Base-by-base conservation (phyloP, 2,329 filamentous ascomycete species). In the Fusarium albosuccineum region DNA sequence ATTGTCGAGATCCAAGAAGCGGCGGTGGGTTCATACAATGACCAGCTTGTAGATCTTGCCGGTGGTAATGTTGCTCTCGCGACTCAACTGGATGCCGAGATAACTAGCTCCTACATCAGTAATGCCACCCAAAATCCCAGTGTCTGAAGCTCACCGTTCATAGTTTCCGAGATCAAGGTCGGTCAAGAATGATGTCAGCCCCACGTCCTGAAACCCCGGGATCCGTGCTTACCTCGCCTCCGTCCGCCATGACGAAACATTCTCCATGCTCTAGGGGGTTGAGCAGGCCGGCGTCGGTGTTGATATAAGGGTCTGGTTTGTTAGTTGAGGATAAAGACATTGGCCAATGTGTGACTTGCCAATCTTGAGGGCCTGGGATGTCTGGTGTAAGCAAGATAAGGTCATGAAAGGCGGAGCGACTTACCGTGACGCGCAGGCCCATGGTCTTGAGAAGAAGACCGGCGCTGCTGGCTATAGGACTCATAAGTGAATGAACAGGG, bases 41-140 rank as follows among this genome's bases (percentile, higher is more conserved):
- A 97, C 94, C 73, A 92, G 89, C 75, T 93, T 86, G 81, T 97
- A 98, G 71, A 98, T 93, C 83, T 98, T 97, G 76, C 96, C 96
- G 6, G 95, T 97, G 4, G 96, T 99, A 80, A 99, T 97, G 80
- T 98, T 98, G 83, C 95, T 93, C 72, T 97, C 94, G 64, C 90
- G 86, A 9, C 89, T 93, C 64, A 98, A 85, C 57, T 90, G 92
- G 68, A 95, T 90, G 74, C 91, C 90, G 56, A 97, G 89, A 77
- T 97, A 97, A 33, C 22, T 22, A 4, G 4, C 22, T 22, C 22
- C 22, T 22, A 22, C 22, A 22, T 79, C 76, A 36, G 27, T 10
- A 37, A 30, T 42, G 30, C 22, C 26, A 8, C 46, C 27, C 11
- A 36, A 17, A 48, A 53, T 33, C n/a, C 22, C 22, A 22, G 22